Percentiles rank a stretch among this genome's conserved stretches.
Conservation (phyloP, 306 rosid genomes). For the Cucumis hystrix region DNA sequence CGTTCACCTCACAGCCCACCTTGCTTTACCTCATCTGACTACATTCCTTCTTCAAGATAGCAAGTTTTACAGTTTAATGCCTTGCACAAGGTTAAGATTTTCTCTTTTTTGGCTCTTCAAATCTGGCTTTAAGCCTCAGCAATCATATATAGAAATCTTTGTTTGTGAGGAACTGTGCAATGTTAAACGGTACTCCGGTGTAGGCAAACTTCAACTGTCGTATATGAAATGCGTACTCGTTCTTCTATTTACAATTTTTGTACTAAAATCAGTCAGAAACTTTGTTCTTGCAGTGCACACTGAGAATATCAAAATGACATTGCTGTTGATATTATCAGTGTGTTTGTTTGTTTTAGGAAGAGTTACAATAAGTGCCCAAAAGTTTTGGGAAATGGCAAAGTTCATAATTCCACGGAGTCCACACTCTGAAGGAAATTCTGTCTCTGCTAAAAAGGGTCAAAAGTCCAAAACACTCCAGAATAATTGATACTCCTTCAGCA, state of each 20-base stretch:
- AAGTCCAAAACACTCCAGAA: neutral
- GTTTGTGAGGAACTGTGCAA: neutral
- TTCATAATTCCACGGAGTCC: neutral
- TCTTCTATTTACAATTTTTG: neutral
- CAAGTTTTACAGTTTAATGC: neutral
- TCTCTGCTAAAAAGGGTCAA: neutral
- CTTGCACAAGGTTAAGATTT: neutral
- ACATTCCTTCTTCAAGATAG: neutral
- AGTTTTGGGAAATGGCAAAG: neutral
- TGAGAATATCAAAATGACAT: neutral
- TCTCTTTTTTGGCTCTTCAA: neutral
- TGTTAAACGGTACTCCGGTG: neutral
- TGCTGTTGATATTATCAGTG: neutral
- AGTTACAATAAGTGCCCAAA: neutral
- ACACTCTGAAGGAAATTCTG: neutral
- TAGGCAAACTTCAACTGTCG: neutral
- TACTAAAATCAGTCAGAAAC: neutral
- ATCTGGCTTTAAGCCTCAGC: neutral
- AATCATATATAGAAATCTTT: neutral
- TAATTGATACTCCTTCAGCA: neutral
- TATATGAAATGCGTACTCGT: neutral
- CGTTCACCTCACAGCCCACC: slow-evolving; percentile 2
- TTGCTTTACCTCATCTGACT: slow-evolving; percentile 2
- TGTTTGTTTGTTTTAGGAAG: neutral
- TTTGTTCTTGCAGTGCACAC: neutral